Percentiles rank a stretch among this genome's conserved stretches.
Evolutionary conservation across 2,329 filamentous ascomycete genomes (phyloP).

Genomic region (Domatiomyces globalis): DNA sequence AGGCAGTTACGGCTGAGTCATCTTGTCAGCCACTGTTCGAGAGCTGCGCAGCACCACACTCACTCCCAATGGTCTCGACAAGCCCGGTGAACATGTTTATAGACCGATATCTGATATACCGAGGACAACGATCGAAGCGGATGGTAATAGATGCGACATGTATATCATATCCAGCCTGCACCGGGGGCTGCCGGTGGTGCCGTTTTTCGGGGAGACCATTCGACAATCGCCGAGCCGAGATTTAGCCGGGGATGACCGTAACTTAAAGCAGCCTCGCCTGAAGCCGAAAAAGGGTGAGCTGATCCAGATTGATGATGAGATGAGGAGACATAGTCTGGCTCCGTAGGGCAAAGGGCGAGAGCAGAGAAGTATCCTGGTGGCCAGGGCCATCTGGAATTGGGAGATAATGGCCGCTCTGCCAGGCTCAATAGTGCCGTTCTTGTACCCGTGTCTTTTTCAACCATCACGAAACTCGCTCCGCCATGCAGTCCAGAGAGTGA

Average conservation of each 20-base stretch:
- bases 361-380: constrained; percentile 34
- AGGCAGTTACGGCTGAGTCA: constrained; percentile 59
- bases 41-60: constrained; percentile 23
- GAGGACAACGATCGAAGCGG: constrained; percentile 36
- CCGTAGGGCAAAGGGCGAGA: constrained; percentile 21
- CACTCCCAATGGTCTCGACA: constrained; percentile 84
- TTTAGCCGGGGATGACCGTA: too few species aligned
- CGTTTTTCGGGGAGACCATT: too few species aligned
- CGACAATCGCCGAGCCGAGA: too few species aligned
- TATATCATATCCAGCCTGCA: constrained; percentile 18
- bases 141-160: too few species aligned
- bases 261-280: neutral
- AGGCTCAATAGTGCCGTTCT: constrained; percentile 23
- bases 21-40: constrained; percentile 2
- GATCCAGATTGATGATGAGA: too few species aligned
- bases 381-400: constrained; percentile 33
- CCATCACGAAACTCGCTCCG: constrained; percentile 6
- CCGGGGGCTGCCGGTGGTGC: too few species aligned
- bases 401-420: constrained; percentile 34
- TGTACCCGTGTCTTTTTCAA: constrained; percentile 21
- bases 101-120: constrained; percentile 26
- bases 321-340: constrained; percentile 36
- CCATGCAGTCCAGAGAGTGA: constrained; percentile 8
- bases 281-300: neutral
- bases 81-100: constrained; percentile 81